Base-by-base conservation (phyloP, 352 stramenopile genomes). In the Globisporangium cederbergense region DNA sequence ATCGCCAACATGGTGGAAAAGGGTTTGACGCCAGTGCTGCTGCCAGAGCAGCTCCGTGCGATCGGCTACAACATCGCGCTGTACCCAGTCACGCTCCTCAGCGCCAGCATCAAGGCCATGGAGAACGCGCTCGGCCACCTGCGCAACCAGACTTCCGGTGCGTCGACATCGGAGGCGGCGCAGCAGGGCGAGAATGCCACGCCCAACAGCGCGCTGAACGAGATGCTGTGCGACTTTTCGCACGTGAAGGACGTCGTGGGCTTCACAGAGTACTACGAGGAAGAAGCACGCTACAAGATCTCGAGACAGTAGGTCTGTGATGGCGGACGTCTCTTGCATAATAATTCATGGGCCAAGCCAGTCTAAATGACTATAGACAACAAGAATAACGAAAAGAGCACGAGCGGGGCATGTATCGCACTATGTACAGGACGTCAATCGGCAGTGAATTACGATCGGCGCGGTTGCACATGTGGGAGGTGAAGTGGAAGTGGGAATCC, bases 71-170 rank as follows among this genome's bases (percentile, higher is more conserved):
- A 85, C 32, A 88, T 98, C 66, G 95, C 89, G 14, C 87, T 89
- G 16, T 98, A 98, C 77, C 96, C 96, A 8, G 73, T 98, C 54
- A 98, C 93, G 54, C 69, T 99, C 53, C 71, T 98, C 11, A 98
- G 87, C 65, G 90, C 90, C 10, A 96, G 86, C 22, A 98, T 98
- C 63, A 97, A 96, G 69, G 86, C 88, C 28, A 98, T 98, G 93
- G 77, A 96, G 63, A 68, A 88, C 63, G 89, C 89, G 40, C 79
- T 98, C 51, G 63, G 79, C 30, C 79, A 88, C 25, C 92, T 98
- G 13, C 83, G 90, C 59, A 74, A 85, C 25, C 88, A 92, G 49
- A 56, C 62, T 8, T 20, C 40, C 2, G 28, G 57, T 3, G 20
- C 20, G 4, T 42, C 38, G 0, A 47, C 46, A 11, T 45, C 36